Base-by-base conservation (phyloP, 2,329 filamentous ascomycete genomes). In the Cladosporium sp. region DNA sequence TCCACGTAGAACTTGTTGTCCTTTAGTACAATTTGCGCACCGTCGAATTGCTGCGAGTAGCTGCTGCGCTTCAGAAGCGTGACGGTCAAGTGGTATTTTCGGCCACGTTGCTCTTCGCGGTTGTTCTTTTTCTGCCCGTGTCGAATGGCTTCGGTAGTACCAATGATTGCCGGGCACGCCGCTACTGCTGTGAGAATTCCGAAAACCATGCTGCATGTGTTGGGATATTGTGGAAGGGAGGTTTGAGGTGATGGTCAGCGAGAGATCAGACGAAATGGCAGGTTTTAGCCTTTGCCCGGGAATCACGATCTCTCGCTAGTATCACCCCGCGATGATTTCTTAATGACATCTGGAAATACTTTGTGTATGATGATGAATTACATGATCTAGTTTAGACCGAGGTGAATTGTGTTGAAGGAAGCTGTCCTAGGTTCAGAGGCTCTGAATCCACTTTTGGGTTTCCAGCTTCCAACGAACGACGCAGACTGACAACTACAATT, bases 61-160 rank as follows among this genome's bases (percentile, higher is more conserved):
- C 57, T 44, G 36, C 61, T 66, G 40, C 62, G 64, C 8, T 62
- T 57, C 8, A 65, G 59, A 13, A 71, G 61, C 1, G 64, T 61
- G 19, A 71, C 68, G 12, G 63, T 62, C 8, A 72, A 60, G 53
- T 71, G 64, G 49, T 60, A 61, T 55, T 70, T 71, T 3, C 65
- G 62, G 35, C 68, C 66, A 17, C 70, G 64, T 42, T 71, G 66
- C 42, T 69, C 63, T 57, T 72, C 70, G 34, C 66, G 64, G 44
- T 61, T 52, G 54, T 71, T 71, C 53, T 68, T 48, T 28, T 63
- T 64, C 50, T 72, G 69, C 19, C 69, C 69, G 39, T 66, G 63
- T 3, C 66, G 62, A 20, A 72, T 61, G 24, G 68, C 70, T 62
- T 71, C 70, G 24, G 68, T 71, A 2, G 70, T 72, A 44, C 70